Evolutionary conservation across 371 early-diverging fungal genomes (phyloP).

Genomic region (Cladochytrium tenue): DNA sequence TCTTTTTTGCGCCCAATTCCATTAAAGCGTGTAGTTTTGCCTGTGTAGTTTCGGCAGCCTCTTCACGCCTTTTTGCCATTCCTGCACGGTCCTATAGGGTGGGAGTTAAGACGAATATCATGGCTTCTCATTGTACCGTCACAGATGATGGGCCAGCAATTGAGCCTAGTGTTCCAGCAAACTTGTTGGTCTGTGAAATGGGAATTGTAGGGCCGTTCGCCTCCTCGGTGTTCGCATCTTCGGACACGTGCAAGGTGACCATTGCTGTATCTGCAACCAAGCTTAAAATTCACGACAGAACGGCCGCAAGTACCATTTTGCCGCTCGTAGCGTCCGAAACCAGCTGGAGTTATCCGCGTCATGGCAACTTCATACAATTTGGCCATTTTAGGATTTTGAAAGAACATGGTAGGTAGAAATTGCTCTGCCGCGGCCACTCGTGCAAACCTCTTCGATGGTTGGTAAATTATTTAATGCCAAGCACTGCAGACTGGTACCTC

Average conservation of each 20-base stretch:
- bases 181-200: background rate
- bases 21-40: slow-evolving; percentile 1
- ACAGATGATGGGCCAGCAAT: too few relatives aligned
- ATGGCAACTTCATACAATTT: background rate
- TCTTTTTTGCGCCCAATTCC: slow-evolving; percentile 6
- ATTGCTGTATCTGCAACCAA: background rate
- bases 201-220: background rate
- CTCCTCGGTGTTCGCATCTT: background rate
- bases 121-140: background rate
- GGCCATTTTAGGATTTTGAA: background rate
- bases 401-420: background rate
- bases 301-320: background rate
- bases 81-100: background rate
- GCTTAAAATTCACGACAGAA: background rate
- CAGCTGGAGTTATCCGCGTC: background rate
- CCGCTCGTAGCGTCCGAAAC: background rate
- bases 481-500: too few relatives aligned
- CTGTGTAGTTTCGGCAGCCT: slow-evolving; percentile 4
- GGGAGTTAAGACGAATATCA: background rate
- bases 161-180: background rate
- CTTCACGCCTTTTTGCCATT: slow-evolving; percentile 6
- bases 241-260: background rate
- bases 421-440: background rate
- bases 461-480: too few relatives aligned
- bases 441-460: background rate